A percentile compares a stretch with the other conserved stretches of the same genome.
phyloP scores from a whole-genome alignment of 768 basidiomycete species.

The Suillus subaureus region DNA sequence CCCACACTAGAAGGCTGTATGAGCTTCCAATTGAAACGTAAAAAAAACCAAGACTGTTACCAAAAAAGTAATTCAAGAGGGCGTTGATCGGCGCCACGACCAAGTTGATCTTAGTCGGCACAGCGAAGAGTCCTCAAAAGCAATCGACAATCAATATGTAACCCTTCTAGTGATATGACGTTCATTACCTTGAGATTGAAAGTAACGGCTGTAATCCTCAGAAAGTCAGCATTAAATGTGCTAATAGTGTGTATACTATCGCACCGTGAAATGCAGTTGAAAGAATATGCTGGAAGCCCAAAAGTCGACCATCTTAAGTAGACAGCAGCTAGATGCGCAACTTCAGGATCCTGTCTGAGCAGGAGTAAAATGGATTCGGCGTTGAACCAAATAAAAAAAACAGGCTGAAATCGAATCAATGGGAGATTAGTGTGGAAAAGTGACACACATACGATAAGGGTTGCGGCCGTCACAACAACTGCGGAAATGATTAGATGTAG shows the following conservation, averaged over 20 bases:
- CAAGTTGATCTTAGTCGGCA: conserved; percentile 83
- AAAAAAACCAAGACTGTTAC: conserved; percentile 38
- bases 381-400: conserved; percentile 77
- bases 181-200: conserved; percentile 69
- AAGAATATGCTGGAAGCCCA: conserved; percentile 76
- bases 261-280: conserved; percentile 57
- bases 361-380: conserved; percentile 77
- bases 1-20: conserved; percentile 14
- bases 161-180: conserved; percentile 27
- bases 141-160: conserved; percentile 30
- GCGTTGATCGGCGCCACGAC: conserved; percentile 87
- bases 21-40: conserved; percentile 7
- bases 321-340: conserved; percentile 71
- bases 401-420: conserved; percentile 38
- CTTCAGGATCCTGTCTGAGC: conserved; percentile 80
- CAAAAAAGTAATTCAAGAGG: conserved; percentile 82
- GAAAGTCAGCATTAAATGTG: not conserved
- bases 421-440: not conserved
- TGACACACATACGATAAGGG: conserved; percentile 56
- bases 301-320: conserved; percentile 79
- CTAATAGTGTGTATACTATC: not conserved
- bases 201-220: conserved; percentile 39
- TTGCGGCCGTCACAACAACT: conserved; percentile 64
- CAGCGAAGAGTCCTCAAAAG: conserved; percentile 59
- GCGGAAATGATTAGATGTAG: conserved; percentile 5